These are phyloP conservation scores for Geranium incanum DNA, from an alignment of 441 rosid genomes.

Conservation along the genomic window DNA sequence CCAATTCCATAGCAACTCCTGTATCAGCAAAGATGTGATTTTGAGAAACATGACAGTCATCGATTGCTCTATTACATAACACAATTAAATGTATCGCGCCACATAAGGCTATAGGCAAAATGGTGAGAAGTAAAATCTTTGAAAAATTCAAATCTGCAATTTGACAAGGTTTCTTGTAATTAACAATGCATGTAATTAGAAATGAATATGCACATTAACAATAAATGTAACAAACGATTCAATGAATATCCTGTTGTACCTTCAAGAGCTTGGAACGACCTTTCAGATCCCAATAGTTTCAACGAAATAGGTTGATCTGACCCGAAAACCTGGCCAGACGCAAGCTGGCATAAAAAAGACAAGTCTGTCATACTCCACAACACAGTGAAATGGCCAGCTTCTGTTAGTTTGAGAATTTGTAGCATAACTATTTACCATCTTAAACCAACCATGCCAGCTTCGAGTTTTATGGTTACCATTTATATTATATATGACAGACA, in stretches of 20 bases:
- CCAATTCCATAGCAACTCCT: slow-evolving; percentile 97
- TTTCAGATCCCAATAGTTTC: slow-evolving; percentile 85
- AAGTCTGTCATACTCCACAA: background rate
- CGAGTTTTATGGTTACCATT: too few relatives aligned
- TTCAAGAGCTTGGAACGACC: slow-evolving; percentile 87
- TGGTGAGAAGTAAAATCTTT: background rate
- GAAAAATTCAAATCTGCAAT: background rate
- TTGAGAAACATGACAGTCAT: background rate
- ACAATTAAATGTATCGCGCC: background rate
- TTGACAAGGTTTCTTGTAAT: background rate
- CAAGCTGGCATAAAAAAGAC: slow-evolving; percentile 48
- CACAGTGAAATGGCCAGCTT: too few relatives aligned
- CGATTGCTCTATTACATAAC: background rate
- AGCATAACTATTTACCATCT: too few relatives aligned
- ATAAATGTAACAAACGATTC: background rate
- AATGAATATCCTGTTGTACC: slow-evolving; percentile 30
- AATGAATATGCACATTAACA: background rate
- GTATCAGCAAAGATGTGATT: slow-evolving; percentile 17
- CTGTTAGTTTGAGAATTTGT: too few relatives aligned
- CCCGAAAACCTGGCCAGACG: slow-evolving; percentile 89
- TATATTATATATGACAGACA: too few relatives aligned
- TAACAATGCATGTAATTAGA: too few relatives aligned
- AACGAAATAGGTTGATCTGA: slow-evolving; percentile 85
- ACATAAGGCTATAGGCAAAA: background rate
- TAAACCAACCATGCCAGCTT: too few relatives aligned